Conservation (phyloP, 2,329 filamentous ascomycete genomes). For the Beauveria sp. region DNA sequence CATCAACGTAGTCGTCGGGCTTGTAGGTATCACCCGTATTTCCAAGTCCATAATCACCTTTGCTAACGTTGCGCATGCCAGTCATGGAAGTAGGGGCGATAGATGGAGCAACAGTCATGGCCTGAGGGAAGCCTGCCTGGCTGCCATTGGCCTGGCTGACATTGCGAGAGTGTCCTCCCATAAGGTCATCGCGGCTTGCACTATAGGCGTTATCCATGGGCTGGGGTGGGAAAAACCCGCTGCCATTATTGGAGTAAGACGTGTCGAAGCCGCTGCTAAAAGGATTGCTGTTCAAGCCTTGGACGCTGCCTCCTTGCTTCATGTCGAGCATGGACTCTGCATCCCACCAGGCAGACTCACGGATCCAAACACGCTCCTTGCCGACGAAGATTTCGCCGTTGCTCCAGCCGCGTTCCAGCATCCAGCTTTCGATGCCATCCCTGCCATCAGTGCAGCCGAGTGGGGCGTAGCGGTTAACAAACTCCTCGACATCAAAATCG, state of each 20-base stretch:
- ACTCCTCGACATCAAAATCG: slow-evolving; percentile 93
- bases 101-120: slow-evolving; percentile 42
- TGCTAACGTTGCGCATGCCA: slow-evolving; percentile 47
- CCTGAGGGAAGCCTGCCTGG: slow-evolving; percentile 39
- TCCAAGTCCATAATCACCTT: slow-evolving; percentile 85
- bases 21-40: slow-evolving; percentile 73
- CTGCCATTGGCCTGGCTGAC: slow-evolving; percentile 49
- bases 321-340: slow-evolving; percentile 93
- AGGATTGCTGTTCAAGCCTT: slow-evolving; percentile 38
- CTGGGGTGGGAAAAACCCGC: slow-evolving; percentile 63
- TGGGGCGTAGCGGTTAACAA: slow-evolving; percentile 70
- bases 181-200: slow-evolving; percentile 65
- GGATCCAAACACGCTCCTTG: slow-evolving; percentile 89
- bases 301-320: slow-evolving; percentile 53
- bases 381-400: slow-evolving; percentile 94
- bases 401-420: slow-evolving; percentile 93
- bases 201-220: slow-evolving; percentile 54
- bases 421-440: slow-evolving; percentile 91
- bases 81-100: slow-evolving; percentile 49
- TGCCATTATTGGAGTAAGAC: slow-evolving; percentile 59
- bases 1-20: slow-evolving; percentile 66
- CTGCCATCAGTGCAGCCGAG: slow-evolving; percentile 84
- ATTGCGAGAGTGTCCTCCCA: slow-evolving; percentile 46
- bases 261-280: slow-evolving; percentile 51
- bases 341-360: slow-evolving; percentile 94